These are phyloP conservation scores for Clausena lansium DNA, from an alignment of 345 rosid genomes.

Conservation along the genomic window DNA sequence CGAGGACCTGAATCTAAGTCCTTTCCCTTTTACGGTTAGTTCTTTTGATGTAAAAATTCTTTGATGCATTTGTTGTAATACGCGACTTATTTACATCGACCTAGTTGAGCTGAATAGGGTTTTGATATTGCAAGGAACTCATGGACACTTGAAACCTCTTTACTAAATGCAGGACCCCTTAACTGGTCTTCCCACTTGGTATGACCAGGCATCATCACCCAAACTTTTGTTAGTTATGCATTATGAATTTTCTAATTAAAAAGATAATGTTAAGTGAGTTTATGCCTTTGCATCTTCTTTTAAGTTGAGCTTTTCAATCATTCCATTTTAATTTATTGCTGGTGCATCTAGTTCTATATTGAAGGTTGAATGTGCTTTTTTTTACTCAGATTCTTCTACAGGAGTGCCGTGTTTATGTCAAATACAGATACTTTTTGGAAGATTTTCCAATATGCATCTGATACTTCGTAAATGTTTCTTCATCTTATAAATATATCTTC, in stretches of 20 bases:
- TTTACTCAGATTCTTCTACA: neutral
- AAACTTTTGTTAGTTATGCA: constrained; percentile 59
- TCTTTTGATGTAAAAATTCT: constrained; percentile 6
- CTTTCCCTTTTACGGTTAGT: constrained; percentile 75
- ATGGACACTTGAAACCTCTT: constrained; percentile 11
- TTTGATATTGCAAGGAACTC: constrained; percentile 2
- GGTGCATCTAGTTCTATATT: neutral
- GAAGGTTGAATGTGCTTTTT: neutral
- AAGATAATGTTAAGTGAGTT: neutral
- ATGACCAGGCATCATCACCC: constrained; percentile 61
- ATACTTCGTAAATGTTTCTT: neutral
- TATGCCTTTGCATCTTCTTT: neutral
- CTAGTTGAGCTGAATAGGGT: neutral
- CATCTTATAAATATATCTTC: neutral
- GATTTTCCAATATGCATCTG: too few species aligned
- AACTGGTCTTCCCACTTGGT: constrained; percentile 78
- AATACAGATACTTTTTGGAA: too few species aligned
- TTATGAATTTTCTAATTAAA: neutral
- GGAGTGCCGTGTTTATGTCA: neutral
- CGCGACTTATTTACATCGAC: neutral
- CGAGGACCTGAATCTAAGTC: constrained; percentile 66
- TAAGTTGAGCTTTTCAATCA: neutral
- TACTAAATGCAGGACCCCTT: constrained; percentile 73
- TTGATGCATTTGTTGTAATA: neutral
- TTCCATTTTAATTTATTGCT: neutral